Conservation (phyloP, 202 grass and related monocot genomes). For the Dendrocalamus latiflorus region DNA sequence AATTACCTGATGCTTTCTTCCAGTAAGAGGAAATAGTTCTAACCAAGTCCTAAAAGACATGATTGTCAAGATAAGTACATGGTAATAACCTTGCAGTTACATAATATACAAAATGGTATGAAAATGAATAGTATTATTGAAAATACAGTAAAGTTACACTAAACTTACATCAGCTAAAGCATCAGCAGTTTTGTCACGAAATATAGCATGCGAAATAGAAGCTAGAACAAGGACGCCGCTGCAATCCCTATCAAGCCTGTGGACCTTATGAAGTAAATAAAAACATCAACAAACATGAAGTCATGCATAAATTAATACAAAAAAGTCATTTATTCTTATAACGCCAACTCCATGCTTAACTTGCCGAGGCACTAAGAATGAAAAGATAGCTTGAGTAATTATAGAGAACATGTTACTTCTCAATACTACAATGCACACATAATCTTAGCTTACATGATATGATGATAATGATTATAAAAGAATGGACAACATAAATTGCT, state of each 20-base stretch:
- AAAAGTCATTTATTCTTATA: slow-evolving; percentile 1
- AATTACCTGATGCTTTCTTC: no score
- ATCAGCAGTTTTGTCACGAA: slow-evolving; percentile 85
- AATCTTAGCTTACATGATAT: background rate
- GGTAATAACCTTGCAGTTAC: background rate
- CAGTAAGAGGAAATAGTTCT: no score
- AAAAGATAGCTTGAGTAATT: slow-evolving; percentile 9
- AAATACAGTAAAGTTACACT: background rate
- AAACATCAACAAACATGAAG: slow-evolving; percentile 24
- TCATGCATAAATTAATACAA: background rate
- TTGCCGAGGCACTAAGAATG: background rate
- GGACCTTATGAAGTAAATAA: slow-evolving; percentile 52
- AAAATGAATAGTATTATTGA: background rate
- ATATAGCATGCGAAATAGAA: slow-evolving; percentile 80
- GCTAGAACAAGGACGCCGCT: slow-evolving; percentile 83
- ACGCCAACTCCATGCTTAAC: background rate
- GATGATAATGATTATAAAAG: background rate
- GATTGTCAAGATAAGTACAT: background rate
- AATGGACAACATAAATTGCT: background rate
- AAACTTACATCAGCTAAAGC: slow-evolving; percentile 76
- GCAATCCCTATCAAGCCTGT: slow-evolving; percentile 95
- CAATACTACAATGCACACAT: background rate
- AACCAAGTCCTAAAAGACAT: background rate
- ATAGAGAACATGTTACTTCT: background rate
- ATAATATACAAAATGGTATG: slow-evolving; percentile 17